phyloP scores from a whole-genome alignment of 495 filamentous ascomycete genomes.

The Penicillium diatomitis region DNA sequence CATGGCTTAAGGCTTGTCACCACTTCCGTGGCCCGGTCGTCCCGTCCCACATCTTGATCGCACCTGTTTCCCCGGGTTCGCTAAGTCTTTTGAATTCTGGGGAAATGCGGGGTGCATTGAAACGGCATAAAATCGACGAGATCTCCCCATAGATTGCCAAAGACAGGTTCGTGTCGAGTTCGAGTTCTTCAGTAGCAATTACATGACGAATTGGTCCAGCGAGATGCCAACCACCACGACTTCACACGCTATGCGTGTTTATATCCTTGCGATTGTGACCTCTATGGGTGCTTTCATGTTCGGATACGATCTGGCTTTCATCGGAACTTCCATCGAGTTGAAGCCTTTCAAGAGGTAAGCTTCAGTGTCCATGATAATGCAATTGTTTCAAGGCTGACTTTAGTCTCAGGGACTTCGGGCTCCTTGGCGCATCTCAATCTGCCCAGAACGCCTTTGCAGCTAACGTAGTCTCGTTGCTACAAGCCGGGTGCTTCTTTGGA shows the following conservation, averaged over 20 bases:
- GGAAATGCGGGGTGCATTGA: constrained; percentile 1
- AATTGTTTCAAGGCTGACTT: not conserved
- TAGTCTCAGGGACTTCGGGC: constrained; percentile 5
- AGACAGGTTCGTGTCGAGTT: not conserved
- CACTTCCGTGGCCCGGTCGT: not conserved
- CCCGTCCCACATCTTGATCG: not conserved
- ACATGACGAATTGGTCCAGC: not conserved
- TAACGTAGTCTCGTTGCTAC: constrained; percentile 9
- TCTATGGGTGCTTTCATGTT: constrained; percentile 15
- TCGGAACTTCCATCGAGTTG: constrained; percentile 10
- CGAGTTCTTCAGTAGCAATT: not conserved
- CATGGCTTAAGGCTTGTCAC: not conserved
- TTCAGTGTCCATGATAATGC: not conserved
- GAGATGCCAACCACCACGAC: not conserved
- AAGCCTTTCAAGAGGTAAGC: constrained; percentile 6
- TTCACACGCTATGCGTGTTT: constrained; percentile 6
- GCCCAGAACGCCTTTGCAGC: constrained; percentile 6
- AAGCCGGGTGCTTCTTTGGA: constrained; percentile 10
- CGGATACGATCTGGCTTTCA: constrained; percentile 16
- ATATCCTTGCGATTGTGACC: constrained; percentile 9
- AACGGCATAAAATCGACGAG: not conserved
- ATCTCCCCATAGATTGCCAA: not conserved
- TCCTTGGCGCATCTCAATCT: constrained; percentile 2
- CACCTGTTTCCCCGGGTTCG: not conserved
- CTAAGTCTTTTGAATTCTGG: not conserved